Base-by-base conservation (phyloP, 2,329 filamentous ascomycete species). In the Penicillium capsulatum region DNA sequence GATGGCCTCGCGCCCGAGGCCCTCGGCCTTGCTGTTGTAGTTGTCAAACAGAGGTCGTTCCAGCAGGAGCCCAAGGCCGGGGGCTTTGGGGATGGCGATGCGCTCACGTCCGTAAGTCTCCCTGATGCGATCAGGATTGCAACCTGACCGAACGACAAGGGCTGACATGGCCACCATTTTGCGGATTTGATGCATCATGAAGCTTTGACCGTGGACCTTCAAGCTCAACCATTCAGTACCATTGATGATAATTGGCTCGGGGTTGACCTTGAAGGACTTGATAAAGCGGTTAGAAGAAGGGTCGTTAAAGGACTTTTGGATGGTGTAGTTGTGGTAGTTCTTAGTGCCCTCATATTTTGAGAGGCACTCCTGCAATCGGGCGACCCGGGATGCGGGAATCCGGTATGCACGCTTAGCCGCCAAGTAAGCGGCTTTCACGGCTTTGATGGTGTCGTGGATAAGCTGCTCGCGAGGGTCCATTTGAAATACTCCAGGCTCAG, bases 181-280 rank as follows among this genome's bases (percentile, higher is more conserved):
- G 58, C 92, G 84, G 66, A 98, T 98, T 70, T 98, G 92, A 67
- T 98, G 92, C 92, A 98, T 98, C 92, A 98, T 98, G 75, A 98
- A 98, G 59, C 84, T 91, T 67, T 98, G 92, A 0, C 92, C 92
- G 66, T 98, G 92, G 16, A 98, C 90, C 63, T 94, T 95, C 51
- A 97, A 74, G 30, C 85, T 92, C 3, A 98, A 74, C 92, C 92
- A 98, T 71, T 98, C 86, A 2, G 89, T 96, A 59, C 91, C 82
- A 63, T 87, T 80, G 65, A 94, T 94, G 59, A 89, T 80, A 57
- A 95, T 83, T 1, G 89, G 88, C 36, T 77, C 72, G 3, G 72
- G 70, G 63, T 88, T 84, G 42, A 88, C 83, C 26, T 83, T 73
- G 71, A 98, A 98, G 2, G 86, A 92, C 63, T 90, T 92, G 72